Percentiles rank a stretch among this genome's conserved stretches.
phyloP scores from a whole-genome alignment of 2,329 filamentous ascomycete genomes.

The Scedosporium minutisporum region DNA sequence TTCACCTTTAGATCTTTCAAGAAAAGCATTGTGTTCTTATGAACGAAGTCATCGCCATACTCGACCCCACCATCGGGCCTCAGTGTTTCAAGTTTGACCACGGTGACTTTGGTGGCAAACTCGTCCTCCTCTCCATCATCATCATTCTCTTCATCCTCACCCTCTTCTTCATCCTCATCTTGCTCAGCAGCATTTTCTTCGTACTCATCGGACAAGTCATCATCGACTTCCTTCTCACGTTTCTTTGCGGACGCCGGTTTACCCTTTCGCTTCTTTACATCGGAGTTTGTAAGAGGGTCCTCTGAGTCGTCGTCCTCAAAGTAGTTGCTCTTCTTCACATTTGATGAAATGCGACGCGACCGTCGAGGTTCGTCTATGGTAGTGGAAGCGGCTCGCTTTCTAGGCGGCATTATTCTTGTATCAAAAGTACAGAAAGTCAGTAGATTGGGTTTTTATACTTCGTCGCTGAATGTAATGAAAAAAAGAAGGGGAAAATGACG shows the following conservation, averaged over 20 bases:
- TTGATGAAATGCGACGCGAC: conserved; percentile 3
- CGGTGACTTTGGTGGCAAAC: conserved; percentile 2
- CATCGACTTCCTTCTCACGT: background rate
- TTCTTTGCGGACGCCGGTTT: background rate
- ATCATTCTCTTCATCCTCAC: background rate
- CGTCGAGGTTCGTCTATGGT: conserved; percentile 5
- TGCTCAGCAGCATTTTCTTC: background rate
- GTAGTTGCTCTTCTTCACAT: conserved; percentile 4
- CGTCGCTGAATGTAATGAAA: background rate
- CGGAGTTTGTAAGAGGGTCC: background rate
- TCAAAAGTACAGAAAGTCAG: background rate
- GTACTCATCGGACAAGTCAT: conserved; percentile 4
- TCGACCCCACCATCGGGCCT: conserved; percentile 30
- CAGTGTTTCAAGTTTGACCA: conserved; percentile 13
- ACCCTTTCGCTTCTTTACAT: background rate
- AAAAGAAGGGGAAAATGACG: background rate
- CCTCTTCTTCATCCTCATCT: background rate
- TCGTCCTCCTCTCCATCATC: conserved; percentile 1
- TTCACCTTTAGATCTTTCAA: conserved; percentile 49
- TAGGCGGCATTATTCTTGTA: conserved; percentile 1
- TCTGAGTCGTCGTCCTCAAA: conserved; percentile 5
- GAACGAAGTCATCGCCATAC: conserved; percentile 43
- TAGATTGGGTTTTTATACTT: background rate
- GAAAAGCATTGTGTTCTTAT: conserved; percentile 49
- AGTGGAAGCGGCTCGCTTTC: conserved; percentile 6